Evolutionary conservation across 2,329 filamentous ascomycete genomes (phyloP).

Genomic region (Aspergillus spinulosporus): DNA sequence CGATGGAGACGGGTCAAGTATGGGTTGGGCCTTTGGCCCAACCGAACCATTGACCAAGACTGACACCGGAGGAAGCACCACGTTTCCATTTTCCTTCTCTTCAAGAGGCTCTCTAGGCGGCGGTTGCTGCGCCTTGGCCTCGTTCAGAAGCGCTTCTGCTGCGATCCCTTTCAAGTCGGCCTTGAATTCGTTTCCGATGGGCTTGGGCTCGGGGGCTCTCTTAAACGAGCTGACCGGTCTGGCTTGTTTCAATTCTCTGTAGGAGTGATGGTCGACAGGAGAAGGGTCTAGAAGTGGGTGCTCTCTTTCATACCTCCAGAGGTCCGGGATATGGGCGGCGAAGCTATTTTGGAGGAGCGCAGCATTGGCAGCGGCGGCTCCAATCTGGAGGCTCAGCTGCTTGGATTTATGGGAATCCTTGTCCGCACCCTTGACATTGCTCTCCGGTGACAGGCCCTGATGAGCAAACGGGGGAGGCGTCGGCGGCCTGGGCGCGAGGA

Average conservation of each 20-base stretch:
- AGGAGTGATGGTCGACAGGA: neutral
- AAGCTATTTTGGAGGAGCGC: conserved; percentile 63
- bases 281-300: neutral
- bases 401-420: conserved; percentile 27
- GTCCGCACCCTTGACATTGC: conserved; percentile 21
- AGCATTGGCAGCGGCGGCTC: conserved; percentile 52
- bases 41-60: neutral
- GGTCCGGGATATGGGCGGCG: conserved; percentile 64
- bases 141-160: neutral
- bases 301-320: conserved; percentile 57
- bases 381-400: neutral
- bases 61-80: neutral
- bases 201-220: neutral
- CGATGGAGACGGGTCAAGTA: conserved; percentile 18
- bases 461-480: conserved; percentile 38
- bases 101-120: neutral
- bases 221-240: neutral
- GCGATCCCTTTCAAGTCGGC: neutral
- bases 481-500: conserved; percentile 32
- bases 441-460: conserved; percentile 21
- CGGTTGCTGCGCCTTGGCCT: neutral
- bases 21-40: neutral
- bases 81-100: neutral
- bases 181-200: neutral
- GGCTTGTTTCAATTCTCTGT: neutral